phyloP scores from a whole-genome alignment of 1,284 basidiomycete species.

The Malassezia globosa region DNA sequence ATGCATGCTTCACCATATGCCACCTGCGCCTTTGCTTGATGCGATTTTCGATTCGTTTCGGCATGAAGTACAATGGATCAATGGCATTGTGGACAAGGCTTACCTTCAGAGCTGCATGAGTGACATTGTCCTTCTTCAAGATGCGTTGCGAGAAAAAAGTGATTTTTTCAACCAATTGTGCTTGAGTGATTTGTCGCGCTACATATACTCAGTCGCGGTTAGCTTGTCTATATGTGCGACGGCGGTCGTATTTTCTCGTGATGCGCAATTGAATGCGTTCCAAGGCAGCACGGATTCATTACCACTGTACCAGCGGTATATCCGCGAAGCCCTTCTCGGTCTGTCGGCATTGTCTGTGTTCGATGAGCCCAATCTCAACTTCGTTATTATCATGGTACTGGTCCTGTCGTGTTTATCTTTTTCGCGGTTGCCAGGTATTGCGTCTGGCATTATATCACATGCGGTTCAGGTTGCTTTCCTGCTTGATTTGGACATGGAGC shows the following conservation, averaged over 20 bases:
- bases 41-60: slow-evolving; percentile 22
- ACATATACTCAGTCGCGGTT: slow-evolving; percentile 3
- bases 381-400: slow-evolving; percentile 19
- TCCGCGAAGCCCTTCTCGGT: slow-evolving; percentile 25
- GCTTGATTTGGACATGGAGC: slow-evolving; percentile 32
- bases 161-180: background rate
- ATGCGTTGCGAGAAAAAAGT: background rate
- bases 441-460: slow-evolving; percentile 20
- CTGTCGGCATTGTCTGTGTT: slow-evolving; percentile 28
- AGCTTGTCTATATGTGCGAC: background rate
- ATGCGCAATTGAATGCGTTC: slow-evolving; percentile 16
- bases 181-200: slow-evolving; percentile 1
- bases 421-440: slow-evolving; percentile 26
- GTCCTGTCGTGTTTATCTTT: slow-evolving; percentile 18
- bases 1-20: slow-evolving; percentile 21
- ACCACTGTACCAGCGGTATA: slow-evolving; percentile 21
- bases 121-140: slow-evolving; percentile 3
- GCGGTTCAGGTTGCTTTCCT: slow-evolving; percentile 27
- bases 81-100: slow-evolving; percentile 21
- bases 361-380: slow-evolving; percentile 31
- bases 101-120: slow-evolving; percentile 17
- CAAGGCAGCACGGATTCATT: slow-evolving; percentile 14
- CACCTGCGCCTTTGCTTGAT: slow-evolving; percentile 18
- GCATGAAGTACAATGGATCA: slow-evolving; percentile 26
- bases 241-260: slow-evolving; percentile 7